Conservation (phyloP, 139 green algal genomes). For the Volvox africanus region DNA sequence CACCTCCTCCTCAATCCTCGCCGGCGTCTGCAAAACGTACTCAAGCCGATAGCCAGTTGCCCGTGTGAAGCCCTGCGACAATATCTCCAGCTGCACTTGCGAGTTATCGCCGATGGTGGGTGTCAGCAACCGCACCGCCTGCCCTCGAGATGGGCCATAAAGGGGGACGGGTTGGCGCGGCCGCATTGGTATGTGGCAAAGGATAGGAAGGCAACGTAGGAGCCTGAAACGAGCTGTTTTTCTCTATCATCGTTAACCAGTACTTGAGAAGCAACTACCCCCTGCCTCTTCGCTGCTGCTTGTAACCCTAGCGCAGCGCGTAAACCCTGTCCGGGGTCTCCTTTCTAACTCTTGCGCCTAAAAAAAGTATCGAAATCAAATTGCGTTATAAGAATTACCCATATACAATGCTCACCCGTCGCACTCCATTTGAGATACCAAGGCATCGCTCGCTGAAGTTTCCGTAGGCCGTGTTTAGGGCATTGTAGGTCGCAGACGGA, state of each 20-base stretch:
- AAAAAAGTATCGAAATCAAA: no score
- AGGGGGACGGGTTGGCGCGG: no score
- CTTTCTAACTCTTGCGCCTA: no score
- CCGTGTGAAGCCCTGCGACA: neutral
- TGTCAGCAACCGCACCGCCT: slow-evolving; percentile 5
- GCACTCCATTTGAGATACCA: neutral
- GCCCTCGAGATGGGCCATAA: neutral
- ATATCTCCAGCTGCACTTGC: neutral
- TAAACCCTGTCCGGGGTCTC: no score
- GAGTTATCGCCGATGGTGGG: neutral
- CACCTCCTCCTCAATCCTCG: slow-evolving; percentile 32
- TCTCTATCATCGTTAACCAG: no score
- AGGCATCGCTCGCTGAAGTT: neutral
- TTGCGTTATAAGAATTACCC: neutral
- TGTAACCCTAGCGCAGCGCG: no score
- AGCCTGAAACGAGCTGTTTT: no score
- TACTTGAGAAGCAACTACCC: no score
- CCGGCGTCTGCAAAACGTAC: neutral
- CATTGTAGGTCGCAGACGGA: neutral
- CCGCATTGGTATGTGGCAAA: no score
- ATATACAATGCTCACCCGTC: neutral
- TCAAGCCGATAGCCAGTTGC: neutral
- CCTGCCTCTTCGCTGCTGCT: no score
- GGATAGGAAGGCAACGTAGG: no score
- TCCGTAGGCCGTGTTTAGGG: neutral